Evolutionary conservation across 495 filamentous ascomycete genomes (phyloP).

Genomic region (Penicillium pulvis): DNA sequence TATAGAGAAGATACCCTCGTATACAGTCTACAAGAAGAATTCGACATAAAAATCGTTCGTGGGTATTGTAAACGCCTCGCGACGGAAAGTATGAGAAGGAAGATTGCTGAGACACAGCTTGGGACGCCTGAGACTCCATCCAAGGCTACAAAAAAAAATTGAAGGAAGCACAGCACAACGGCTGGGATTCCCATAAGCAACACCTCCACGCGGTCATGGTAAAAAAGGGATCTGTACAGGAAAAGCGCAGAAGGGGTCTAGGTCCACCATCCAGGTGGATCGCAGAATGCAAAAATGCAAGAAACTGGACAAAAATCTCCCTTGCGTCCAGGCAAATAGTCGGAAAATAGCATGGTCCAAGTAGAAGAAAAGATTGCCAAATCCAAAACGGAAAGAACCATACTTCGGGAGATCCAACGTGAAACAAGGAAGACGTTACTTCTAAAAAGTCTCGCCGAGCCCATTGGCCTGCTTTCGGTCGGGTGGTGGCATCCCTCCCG

Average conservation of each 20-base stretch:
- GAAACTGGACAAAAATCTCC: background rate
- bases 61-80: slow-evolving; percentile 36
- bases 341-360: slow-evolving; percentile 2
- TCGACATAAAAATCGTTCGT: slow-evolving; percentile 23
- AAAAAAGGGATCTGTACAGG: slow-evolving; percentile 21
- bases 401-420: background rate
- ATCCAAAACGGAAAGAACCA: slow-evolving; percentile 6
- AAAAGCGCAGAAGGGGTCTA: slow-evolving; percentile 6
- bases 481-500: slow-evolving; percentile 57
- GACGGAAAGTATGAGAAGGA: slow-evolving; percentile 23
- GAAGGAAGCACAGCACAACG: slow-evolving; percentile 4
- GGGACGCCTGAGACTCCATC: slow-evolving; percentile 39
- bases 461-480: slow-evolving; percentile 53
- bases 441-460: slow-evolving; percentile 69
- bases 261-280: slow-evolving; percentile 22
- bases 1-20: background rate
- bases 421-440: background rate
- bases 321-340: slow-evolving; percentile 6
- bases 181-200: slow-evolving; percentile 7
- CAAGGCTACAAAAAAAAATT: slow-evolving; percentile 14
- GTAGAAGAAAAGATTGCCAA: background rate
- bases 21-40: background rate
- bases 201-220: slow-evolving; percentile 1
- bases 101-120: slow-evolving; percentile 50
- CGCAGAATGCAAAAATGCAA: slow-evolving; percentile 16